Percentiles rank a stretch among this genome's conserved stretches.
Evolutionary conservation across 768 basidiomycete species (phyloP).

Genomic region (Boletus rubescentipes): DNA sequence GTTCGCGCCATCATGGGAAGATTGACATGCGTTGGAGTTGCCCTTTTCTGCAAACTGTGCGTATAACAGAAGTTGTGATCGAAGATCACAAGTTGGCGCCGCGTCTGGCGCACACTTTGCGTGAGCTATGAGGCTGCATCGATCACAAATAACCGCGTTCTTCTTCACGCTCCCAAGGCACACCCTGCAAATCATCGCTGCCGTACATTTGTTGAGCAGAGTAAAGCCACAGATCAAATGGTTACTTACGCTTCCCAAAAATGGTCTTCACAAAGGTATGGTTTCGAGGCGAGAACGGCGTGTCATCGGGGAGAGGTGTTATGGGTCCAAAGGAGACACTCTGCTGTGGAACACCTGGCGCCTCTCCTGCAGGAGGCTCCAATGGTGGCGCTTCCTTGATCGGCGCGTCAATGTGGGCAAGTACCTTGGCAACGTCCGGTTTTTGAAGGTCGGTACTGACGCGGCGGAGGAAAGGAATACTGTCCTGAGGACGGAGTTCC

Average conservation of each 20-base stretch:
- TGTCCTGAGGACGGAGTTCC: constrained; percentile 90
- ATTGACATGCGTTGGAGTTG: constrained; percentile 54
- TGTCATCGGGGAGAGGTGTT: constrained; percentile 31
- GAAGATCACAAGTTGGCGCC: constrained; percentile 78
- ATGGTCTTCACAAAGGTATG: constrained; percentile 91
- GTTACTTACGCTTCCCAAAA: constrained; percentile 81
- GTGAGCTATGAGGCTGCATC: constrained; percentile 89
- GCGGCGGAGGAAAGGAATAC: constrained; percentile 91
- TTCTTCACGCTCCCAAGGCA: constrained; percentile 81
- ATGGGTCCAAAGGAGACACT: constrained; percentile 39
- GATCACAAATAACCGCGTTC: constrained; percentile 82
- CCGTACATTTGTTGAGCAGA: constrained; percentile 8
- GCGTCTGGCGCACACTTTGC: constrained; percentile 71
- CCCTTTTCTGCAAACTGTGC: constrained; percentile 77
- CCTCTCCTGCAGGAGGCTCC: constrained; percentile 45
- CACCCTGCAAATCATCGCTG: constrained; percentile 86
- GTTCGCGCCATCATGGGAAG: constrained; percentile 47
- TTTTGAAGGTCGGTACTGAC: constrained; percentile 86
- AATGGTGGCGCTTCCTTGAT: constrained; percentile 40
- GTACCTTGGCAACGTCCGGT: constrained; percentile 58
- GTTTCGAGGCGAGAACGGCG: constrained; percentile 56
- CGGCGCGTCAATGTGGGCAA: constrained; percentile 38
- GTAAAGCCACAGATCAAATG: background rate
- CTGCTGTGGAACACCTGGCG: constrained; percentile 37
- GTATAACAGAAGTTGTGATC: constrained; percentile 74